Base-by-base conservation (phyloP, 805 yeast genomes). In the Saturnispora silvae region DNA sequence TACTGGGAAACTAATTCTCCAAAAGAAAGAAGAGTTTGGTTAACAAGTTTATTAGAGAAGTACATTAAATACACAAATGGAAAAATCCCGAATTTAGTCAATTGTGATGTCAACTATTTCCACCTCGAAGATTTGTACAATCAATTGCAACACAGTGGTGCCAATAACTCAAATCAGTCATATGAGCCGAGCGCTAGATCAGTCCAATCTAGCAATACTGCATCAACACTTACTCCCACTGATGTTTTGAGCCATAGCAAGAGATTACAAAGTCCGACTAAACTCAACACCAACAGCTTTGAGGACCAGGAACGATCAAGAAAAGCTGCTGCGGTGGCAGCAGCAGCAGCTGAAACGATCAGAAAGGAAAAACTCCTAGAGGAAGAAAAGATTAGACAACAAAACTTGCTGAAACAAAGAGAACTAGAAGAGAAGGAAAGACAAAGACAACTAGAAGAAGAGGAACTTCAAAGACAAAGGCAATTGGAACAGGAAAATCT, bases 1-100 rank as follows among this genome's bases (percentile, higher is more conserved):
- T 87, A 77, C 59, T 87, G 96, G 96, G 77, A 70, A 44, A 75
- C 83, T 1, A 62, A 66, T 38, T 57, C 74, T 0, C 61, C 75
- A 1, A 67, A 68, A 38, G 85, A 75, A 45, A 66, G 79, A 42
- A 64, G 68, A 8, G 76, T 71, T 3, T 79, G 80, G 57, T 59
- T 75, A 15, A 66, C 67, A 7, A 64, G 73, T 7, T 43, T 78
- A 5, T 52, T 77, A 6, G 67, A 71, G 34, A 63, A 72, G 20
- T 78, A 61, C 49, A 64, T 70, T 43, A 70, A 69, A 45, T 73
- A 72, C 40, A 72, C 73, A 17, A 65, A 65, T 31, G 81, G 81
- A 0, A 61, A 63, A 25, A 46, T 40, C 14, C 84, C 84, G 0
- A 59, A 61, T 22, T 46, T 75, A 46, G 54, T 68, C 4, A 69